Base-by-base conservation (phyloP, 192 early-diverging fungal species). In the Backusella australiensis region DNA sequence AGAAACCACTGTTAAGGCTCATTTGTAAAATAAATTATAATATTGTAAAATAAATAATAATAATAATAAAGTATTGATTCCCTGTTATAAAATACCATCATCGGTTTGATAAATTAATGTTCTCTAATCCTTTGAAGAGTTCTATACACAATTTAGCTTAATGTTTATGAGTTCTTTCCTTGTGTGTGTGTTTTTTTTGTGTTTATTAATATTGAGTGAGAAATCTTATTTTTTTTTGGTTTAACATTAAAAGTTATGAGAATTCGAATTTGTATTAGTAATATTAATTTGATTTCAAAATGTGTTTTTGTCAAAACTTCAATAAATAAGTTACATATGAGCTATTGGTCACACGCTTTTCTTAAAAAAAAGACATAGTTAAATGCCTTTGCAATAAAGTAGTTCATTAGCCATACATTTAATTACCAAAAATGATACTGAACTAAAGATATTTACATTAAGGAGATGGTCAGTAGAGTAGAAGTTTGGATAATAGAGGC, bases 11-110 rank as follows among this genome's bases (percentile, higher is more conserved):
- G 29, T 49, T 26, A 71, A 71, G 23, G 70, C 70, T 49, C 39
- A 39, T 44, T 49, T 71, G 41, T 71, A 71, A 71, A 19, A 46
- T 63, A 63, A 4, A 63, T 26, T 29, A 34, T 71, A 71, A 49
- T 19, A 71, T 29, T 46, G 15, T 49, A 71, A 71, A 46, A 71
- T 46, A 71, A 71, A 71, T 44, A 71, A 39, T 11, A 39, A 39
- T n/a, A n/a, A n/a, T n/a, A 39, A 32, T 49, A 71, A 46, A 23
- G 11, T 63, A 63, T 29, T 29, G 26, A 23, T 63, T 63, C 21
- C 56, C 56, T 29, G 12, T 63, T 63, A 53, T 21, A 12, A 29
- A 63, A 63, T 63, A 63, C 0, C 9, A 63, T 29, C 3, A 21
- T 26, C 7, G n/a, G 21, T 26, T 11, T 59, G 26, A 59, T 21